Conservation (phyloP, 139 green algal genomes). For the Zygnema circumcarinatum region DNA sequence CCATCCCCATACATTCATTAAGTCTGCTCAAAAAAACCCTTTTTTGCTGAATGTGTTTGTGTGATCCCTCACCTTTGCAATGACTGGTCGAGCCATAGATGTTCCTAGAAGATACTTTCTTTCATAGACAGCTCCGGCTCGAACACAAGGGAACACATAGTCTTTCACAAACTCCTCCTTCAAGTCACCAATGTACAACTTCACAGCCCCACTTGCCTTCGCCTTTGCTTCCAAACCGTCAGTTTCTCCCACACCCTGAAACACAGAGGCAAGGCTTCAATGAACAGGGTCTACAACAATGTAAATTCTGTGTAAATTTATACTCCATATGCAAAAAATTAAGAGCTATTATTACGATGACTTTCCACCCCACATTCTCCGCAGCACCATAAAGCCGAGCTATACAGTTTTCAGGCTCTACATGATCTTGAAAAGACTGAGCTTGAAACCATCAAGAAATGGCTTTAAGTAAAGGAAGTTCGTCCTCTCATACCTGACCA, state of each 20-base stretch:
- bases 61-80: slow-evolving; percentile 96
- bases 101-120: slow-evolving; percentile 97
- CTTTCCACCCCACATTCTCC: too few species aligned
- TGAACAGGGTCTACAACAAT: not conserved
- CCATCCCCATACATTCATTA: too few species aligned
- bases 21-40: too few species aligned
- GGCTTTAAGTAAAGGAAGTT: too few species aligned
- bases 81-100: slow-evolving; percentile 97
- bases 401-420: too few species aligned
- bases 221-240: slow-evolving; percentile 60
- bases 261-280: not conserved
- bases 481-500: slow-evolving; percentile 90
- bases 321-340: slow-evolving; percentile 85
- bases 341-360: not conserved
- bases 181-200: slow-evolving; percentile 76
- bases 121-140: slow-evolving; percentile 96
- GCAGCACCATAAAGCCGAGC: too few species aligned
- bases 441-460: too few species aligned
- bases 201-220: slow-evolving; percentile 51
- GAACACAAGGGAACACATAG: slow-evolving; percentile 99
- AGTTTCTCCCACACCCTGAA: slow-evolving; percentile 54
- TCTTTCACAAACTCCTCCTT: slow-evolving; percentile 98
- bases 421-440: too few species aligned
- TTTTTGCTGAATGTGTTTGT: too few species aligned
- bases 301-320: slow-evolving; percentile 79